phyloP scores from a whole-genome alignment of 371 early-diverging fungal species.

The Thermomucor indicae-seudaticae region DNA sequence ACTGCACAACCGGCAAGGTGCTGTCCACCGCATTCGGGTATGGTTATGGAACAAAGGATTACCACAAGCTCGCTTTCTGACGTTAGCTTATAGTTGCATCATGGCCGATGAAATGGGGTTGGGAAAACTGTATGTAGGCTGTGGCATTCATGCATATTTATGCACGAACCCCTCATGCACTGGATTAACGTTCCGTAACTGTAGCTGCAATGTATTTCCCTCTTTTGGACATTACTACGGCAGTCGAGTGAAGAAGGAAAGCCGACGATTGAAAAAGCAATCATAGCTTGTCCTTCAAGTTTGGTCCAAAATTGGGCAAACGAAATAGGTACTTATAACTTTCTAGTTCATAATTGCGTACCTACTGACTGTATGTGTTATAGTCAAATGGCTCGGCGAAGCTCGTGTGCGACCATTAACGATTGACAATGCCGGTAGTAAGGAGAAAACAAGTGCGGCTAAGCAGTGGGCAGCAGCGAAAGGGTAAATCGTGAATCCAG shows the following conservation, averaged over 20 bases:
- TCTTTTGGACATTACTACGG: slow-evolving; percentile 91
- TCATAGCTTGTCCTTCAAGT: slow-evolving; percentile 80
- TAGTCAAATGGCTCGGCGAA: slow-evolving; percentile 90
- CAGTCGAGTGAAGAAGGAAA: slow-evolving; percentile 88
- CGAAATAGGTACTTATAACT: slow-evolving; percentile 53
- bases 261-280: slow-evolving; percentile 88
- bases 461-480: slow-evolving; percentile 78
- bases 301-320: slow-evolving; percentile 87
- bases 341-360: neutral
- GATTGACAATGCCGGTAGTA: slow-evolving; percentile 83
- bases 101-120: slow-evolving; percentile 99
- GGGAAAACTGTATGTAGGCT: too few species aligned
- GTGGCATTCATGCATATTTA: too few species aligned
- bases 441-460: slow-evolving; percentile 79
- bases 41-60: neutral
- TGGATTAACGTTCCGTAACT: neutral
- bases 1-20: slow-evolving; percentile 82
- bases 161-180: neutral
- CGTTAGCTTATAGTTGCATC: slow-evolving; percentile 70
- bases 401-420: slow-evolving; percentile 76
- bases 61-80: too few species aligned
- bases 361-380: neutral
- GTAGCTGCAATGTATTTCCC: slow-evolving; percentile 81
- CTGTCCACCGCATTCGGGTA: slow-evolving; percentile 54
- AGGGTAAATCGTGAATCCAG: slow-evolving; percentile 79